phyloP scores from a whole-genome alignment of 495 filamentous ascomycete genomes.

The Halenospora varia region DNA sequence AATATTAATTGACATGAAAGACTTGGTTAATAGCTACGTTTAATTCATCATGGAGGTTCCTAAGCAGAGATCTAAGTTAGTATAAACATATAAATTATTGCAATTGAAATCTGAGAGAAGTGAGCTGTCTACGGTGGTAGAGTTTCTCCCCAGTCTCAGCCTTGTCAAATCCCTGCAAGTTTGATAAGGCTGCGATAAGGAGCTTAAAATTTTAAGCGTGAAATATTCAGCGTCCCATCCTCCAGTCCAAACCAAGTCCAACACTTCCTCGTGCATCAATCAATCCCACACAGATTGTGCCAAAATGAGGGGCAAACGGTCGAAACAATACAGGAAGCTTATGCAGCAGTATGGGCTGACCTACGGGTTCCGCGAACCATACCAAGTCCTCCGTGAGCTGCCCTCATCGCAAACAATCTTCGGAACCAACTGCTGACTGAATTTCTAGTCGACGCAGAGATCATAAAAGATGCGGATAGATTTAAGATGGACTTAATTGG shows the following conservation, averaged over 20 bases:
- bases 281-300: background rate
- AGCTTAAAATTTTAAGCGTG: background rate
- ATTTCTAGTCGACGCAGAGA: slow-evolving; percentile 66
- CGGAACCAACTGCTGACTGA: slow-evolving; percentile 12
- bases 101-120: too few relatives aligned
- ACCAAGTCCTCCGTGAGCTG: slow-evolving; percentile 74
- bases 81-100: too few relatives aligned
- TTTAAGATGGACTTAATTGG: slow-evolving; percentile 79
- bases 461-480: slow-evolving; percentile 65
- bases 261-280: background rate
- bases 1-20: too few relatives aligned
- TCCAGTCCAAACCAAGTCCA: background rate
- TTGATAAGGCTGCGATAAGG: slow-evolving; percentile 6
- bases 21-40: too few relatives aligned
- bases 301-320: slow-evolving; percentile 84
- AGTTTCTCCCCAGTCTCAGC: background rate
- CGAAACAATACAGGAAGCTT: slow-evolving; percentile 93
- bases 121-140: too few relatives aligned
- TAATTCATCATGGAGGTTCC: too few relatives aligned
- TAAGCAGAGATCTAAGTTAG: too few relatives aligned
- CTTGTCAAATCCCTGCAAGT: background rate
- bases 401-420: background rate
- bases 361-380: slow-evolving; percentile 87
- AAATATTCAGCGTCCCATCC: background rate
- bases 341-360: slow-evolving; percentile 85